Evolutionary conservation across 2,329 filamentous ascomycete species (phyloP).

Genomic region (Phoma sp.): DNA sequence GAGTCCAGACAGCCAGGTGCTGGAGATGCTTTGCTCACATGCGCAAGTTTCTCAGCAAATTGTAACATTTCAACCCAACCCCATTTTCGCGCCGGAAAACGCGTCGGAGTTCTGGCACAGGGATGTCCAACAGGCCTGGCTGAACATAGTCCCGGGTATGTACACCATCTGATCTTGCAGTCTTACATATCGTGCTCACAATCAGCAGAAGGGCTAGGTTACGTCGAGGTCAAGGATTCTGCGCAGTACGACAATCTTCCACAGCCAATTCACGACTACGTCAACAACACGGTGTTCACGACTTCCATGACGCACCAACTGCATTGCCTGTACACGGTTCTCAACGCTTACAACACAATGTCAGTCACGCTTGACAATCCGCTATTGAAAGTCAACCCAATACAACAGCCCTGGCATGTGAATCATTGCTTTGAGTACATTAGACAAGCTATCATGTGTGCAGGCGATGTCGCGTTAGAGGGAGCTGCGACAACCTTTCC

Average conservation of each 20-base stretch:
- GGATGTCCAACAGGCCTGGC: slow-evolving; percentile 40
- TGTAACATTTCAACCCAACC: slow-evolving; percentile 33
- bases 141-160: slow-evolving; percentile 41
- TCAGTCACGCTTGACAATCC: slow-evolving; percentile 21
- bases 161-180: neutral
- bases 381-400: slow-evolving; percentile 14
- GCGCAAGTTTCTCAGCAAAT: slow-evolving; percentile 39
- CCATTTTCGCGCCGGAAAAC: slow-evolving; percentile 37
- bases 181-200: slow-evolving; percentile 1
- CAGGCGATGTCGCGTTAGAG: slow-evolving; percentile 43
- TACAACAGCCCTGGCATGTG: slow-evolving; percentile 44
- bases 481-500: slow-evolving; percentile 44
- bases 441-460: slow-evolving; percentile 43
- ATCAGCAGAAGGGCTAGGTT: slow-evolving; percentile 39
- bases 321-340: slow-evolving; percentile 43
- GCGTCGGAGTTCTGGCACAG: slow-evolving; percentile 38
- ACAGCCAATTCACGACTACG: slow-evolving; percentile 41
- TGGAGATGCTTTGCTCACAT: neutral
- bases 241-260: slow-evolving; percentile 36
- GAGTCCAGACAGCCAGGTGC: neutral
- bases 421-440: slow-evolving; percentile 47
- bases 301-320: slow-evolving; percentile 45
- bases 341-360: slow-evolving; percentile 42
- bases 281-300: slow-evolving; percentile 38
- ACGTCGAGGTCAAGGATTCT: slow-evolving; percentile 36